phyloP scores from a whole-genome alignment of 352 stramenopile species.

The Pythium brassicae region DNA sequence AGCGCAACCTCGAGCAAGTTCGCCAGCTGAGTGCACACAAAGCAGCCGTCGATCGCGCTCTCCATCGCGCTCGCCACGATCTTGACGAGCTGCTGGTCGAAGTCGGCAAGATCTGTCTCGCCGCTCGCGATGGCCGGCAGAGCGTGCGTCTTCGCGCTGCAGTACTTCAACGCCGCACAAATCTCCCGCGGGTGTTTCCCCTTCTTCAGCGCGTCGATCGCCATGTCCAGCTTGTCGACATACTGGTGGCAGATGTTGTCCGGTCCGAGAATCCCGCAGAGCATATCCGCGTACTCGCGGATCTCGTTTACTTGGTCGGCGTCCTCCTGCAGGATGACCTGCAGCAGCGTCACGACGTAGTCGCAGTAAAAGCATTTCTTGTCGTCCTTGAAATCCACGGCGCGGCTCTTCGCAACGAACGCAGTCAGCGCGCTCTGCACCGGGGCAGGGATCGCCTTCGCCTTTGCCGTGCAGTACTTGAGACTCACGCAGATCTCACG shows the following conservation, averaged over 20 bases:
- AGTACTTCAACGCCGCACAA: conserved; percentile 58
- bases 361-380: conserved; percentile 61
- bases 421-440: conserved; percentile 26
- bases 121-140: not conserved
- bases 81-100: conserved; percentile 23
- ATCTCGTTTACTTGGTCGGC: conserved; percentile 48
- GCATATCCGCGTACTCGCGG: conserved; percentile 64
- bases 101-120: conserved; percentile 15
- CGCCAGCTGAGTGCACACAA: conserved; percentile 69
- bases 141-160: conserved; percentile 12
- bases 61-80: conserved; percentile 33
- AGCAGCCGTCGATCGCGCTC: conserved; percentile 39
- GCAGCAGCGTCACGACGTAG: conserved; percentile 51
- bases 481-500: conserved; percentile 53
- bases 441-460: conserved; percentile 1
- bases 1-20: conserved; percentile 48
- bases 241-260: conserved; percentile 67
- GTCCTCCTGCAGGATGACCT: conserved; percentile 58
- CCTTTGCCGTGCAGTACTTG: conserved; percentile 46
- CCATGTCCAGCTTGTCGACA: conserved; percentile 56
- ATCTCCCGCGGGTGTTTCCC: conserved; percentile 65
- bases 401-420: conserved; percentile 12
- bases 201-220: conserved; percentile 59
- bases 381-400: conserved; percentile 16
- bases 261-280: conserved; percentile 62